Evolutionary conservation across 2,329 filamentous ascomycete genomes (phyloP).

Genomic region (Juglanconis sp.): DNA sequence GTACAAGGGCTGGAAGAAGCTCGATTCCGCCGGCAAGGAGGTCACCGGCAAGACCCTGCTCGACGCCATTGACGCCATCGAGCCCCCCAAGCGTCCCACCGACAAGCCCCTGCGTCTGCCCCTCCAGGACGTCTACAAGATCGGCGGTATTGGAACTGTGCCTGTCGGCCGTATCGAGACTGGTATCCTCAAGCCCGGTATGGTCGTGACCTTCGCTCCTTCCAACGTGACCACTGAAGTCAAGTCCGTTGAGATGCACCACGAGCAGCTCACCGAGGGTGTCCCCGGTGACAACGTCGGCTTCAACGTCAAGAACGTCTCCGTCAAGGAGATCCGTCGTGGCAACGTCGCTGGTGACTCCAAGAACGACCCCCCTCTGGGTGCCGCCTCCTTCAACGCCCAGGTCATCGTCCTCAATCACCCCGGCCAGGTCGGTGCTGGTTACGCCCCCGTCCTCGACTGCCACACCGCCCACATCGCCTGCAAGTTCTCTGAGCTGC

Average conservation of each 20-base stretch:
- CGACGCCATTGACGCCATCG: slow-evolving; percentile 96
- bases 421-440: slow-evolving; percentile 98
- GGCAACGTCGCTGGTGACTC: slow-evolving; percentile 99
- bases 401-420: slow-evolving; percentile 99
- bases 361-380: slow-evolving; percentile 97
- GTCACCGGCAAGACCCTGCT: slow-evolving; percentile 93
- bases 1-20: slow-evolving; percentile 99
- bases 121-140: slow-evolving; percentile 99
- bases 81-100: slow-evolving; percentile 85
- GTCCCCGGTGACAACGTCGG: slow-evolving; percentile 99
- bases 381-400: slow-evolving; percentile 91
- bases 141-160: slow-evolving; percentile 99
- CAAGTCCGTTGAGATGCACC: slow-evolving; percentile 99
- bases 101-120: slow-evolving; percentile 99
- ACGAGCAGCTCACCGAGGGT: slow-evolving; percentile 97
- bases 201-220: slow-evolving; percentile 98
- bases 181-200: slow-evolving; percentile 84
- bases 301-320: slow-evolving; percentile 99
- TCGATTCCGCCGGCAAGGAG: slow-evolving; percentile 84
- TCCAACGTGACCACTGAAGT: slow-evolving; percentile 99
- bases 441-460: slow-evolving; percentile 98
- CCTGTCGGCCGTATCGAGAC: slow-evolving; percentile 99
- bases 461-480: slow-evolving; percentile 99
- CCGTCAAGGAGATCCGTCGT: slow-evolving; percentile 99
- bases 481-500: slow-evolving; percentile 99